Evolutionary conservation across 106 monocot species (phyloP), one percentile per base, ranked within the genome.

Genomic region (Dendrobium officinale): DNA sequence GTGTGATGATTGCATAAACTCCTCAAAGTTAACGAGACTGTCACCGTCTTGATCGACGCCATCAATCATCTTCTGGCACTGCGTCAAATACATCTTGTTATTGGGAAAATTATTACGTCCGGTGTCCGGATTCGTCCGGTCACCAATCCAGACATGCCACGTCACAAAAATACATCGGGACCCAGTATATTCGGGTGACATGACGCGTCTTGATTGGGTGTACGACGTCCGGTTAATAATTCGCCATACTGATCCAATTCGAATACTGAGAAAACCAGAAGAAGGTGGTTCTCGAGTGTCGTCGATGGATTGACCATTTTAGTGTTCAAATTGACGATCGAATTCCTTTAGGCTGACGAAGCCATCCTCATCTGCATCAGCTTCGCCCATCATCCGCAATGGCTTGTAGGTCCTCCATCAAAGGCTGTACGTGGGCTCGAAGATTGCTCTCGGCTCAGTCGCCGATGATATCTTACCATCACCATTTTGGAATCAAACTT

Each of bases 51-150:
- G 85, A 73, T 90, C 90, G 45, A 90, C 83, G 22, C 87, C 90
- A n/a, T 90, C 83, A 79, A 90, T 88, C 90, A 90, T 90, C 83
- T 72, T 83, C 64, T 67, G 79, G 68, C 87, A 90, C 83, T 90
- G 83, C 29, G 78, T 81, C 1, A 90, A 64, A 0, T 85, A 81
- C 9, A 81, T n/a, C n/a, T n/a, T n/a, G n/a, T n/a, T n/a, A n/a
- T n/a, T n/a, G n/a, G n/a, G n/a, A n/a, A n/a, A n/a, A n/a, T n/a
- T n/a, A n/a, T n/a, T n/a, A n/a, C n/a, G n/a, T n/a, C n/a, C n/a
- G n/a, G n/a, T n/a, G n/a, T n/a, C 90, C 87, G 29, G 29, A 29
- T 29, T 29, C 1, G 29, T 29, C 29, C 29, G 29, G 29, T 0
- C 29, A 29, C 29, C 29, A 29, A 29, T 29, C 0, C 29, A 29